Conservation (phyloP, 2,329 filamentous ascomycete species). For the Colletotrichum theobromicola region DNA sequence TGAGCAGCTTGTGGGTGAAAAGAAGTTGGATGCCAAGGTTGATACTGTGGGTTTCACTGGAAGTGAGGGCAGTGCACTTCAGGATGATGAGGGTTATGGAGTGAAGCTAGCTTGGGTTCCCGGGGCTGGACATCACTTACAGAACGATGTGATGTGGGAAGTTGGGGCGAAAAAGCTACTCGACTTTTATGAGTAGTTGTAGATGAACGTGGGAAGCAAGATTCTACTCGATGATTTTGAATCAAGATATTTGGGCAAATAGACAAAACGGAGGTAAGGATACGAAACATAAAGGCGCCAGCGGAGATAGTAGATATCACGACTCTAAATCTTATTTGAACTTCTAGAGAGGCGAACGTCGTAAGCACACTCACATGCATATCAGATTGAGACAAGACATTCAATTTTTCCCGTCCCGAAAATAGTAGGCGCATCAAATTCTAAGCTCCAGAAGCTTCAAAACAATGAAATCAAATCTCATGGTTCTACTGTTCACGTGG, state of each 20-base stretch:
- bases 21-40: slow-evolving; percentile 31
- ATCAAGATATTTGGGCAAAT: background rate
- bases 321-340: background rate
- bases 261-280: too few species aligned
- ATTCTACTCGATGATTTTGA: background rate
- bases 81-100: slow-evolving; percentile 35
- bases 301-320: too few species aligned
- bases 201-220: background rate
- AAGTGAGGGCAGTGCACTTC: slow-evolving; percentile 26
- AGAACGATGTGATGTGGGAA: slow-evolving; percentile 57
- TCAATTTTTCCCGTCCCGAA: rapidly evolving
- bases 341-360: background rate
- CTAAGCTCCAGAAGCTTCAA: too few species aligned
- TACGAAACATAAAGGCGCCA: too few species aligned
- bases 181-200: slow-evolving; percentile 37
- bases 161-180: slow-evolving; percentile 50
- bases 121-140: slow-evolving; percentile 55
- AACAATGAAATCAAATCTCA: too few species aligned
- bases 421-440: background rate
- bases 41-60: slow-evolving; percentile 15
- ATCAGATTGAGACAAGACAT: background rate
- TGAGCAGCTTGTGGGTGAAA: slow-evolving; percentile 29
- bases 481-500: background rate
- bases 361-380: background rate
- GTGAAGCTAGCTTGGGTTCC: slow-evolving; percentile 47